Percentiles rank a stretch among this genome's conserved stretches.
These are phyloP conservation scores for Pseudotsuga menziesii DNA, from an alignment of 75 land plant species.

Conservation along the genomic window DNA sequence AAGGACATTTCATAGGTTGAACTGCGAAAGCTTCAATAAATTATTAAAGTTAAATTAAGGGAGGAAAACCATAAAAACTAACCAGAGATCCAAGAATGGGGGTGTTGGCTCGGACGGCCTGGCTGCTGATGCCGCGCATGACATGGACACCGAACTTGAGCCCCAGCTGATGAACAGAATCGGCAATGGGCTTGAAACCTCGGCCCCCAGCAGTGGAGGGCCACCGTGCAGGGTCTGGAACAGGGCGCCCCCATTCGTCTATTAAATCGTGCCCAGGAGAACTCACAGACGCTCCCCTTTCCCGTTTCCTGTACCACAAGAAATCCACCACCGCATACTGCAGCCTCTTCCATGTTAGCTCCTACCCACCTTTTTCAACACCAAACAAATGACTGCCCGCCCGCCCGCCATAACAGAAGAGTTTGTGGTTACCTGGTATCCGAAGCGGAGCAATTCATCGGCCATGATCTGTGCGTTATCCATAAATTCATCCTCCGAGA, in stretches of 20 bases:
- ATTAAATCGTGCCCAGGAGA: slow-evolving; percentile 74
- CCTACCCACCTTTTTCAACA: no score
- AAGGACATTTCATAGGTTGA: background rate
- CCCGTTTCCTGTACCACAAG: slow-evolving; percentile 83
- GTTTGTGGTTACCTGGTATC: slow-evolving; percentile 65
- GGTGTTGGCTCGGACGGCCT: slow-evolving; percentile 72
- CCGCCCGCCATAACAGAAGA: no score
- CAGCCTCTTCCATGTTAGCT: slow-evolving; percentile 7
- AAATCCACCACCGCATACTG: slow-evolving; percentile 98
- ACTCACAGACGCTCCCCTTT: slow-evolving; percentile 43
- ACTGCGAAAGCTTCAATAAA: background rate
- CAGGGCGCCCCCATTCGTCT: slow-evolving; percentile 88
- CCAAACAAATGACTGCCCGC: no score
- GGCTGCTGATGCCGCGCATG: slow-evolving; percentile 91
- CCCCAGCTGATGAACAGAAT: slow-evolving; percentile 85
- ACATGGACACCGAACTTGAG: slow-evolving; percentile 96
- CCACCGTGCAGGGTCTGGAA: slow-evolving; percentile 94
- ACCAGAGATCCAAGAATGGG: slow-evolving; percentile 64
- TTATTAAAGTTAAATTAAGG: no score
- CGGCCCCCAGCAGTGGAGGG: slow-evolving; percentile 73
- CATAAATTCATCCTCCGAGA: slow-evolving; percentile 79
- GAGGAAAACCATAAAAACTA: slow-evolving; percentile 3
- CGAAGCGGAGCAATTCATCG: slow-evolving; percentile 39
- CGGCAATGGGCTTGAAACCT: slow-evolving; percentile 72
- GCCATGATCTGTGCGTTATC: slow-evolving; percentile 74